These are phyloP conservation scores for Neltuma alba DNA, from an alignment of 306 rosid genomes.

Conservation along the genomic window DNA sequence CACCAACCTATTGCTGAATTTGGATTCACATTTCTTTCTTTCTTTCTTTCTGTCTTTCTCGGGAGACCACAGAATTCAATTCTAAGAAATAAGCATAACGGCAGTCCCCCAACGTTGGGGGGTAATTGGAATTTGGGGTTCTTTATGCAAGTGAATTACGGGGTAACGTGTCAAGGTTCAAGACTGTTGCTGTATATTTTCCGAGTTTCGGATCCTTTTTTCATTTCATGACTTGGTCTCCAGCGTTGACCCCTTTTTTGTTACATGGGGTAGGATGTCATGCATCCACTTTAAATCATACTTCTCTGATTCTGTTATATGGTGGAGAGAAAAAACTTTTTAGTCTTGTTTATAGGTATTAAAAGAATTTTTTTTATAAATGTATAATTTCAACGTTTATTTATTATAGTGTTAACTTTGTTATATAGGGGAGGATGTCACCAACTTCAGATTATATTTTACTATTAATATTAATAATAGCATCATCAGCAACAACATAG, in stretches of 20 bases:
- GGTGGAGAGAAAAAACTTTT: too few species aligned
- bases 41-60: conserved; percentile 28
- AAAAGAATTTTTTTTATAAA: too few species aligned
- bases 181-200: neutral
- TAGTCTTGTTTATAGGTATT: too few species aligned
- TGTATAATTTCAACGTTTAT: too few species aligned
- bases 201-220: neutral
- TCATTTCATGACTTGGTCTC: conserved; percentile 32
- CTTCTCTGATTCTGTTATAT: too few species aligned
- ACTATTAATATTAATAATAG: too few species aligned
- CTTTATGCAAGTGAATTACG: neutral
- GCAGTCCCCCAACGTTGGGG: neutral
- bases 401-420: too few species aligned
- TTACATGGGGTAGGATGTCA: conserved; percentile 14
- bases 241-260: conserved; percentile 17
- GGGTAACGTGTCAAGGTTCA: conserved; percentile 13
- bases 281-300: neutral
- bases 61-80: conserved; percentile 6
- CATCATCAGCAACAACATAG: neutral
- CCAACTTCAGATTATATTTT: too few species aligned
- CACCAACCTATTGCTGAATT: conserved; percentile 42
- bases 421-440: too few species aligned
- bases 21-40: conserved; percentile 36
- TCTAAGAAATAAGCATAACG: neutral
- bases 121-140: neutral